Conservation (phyloP, 352 stramenopile genomes). For the Pythium monospermum region DNA sequence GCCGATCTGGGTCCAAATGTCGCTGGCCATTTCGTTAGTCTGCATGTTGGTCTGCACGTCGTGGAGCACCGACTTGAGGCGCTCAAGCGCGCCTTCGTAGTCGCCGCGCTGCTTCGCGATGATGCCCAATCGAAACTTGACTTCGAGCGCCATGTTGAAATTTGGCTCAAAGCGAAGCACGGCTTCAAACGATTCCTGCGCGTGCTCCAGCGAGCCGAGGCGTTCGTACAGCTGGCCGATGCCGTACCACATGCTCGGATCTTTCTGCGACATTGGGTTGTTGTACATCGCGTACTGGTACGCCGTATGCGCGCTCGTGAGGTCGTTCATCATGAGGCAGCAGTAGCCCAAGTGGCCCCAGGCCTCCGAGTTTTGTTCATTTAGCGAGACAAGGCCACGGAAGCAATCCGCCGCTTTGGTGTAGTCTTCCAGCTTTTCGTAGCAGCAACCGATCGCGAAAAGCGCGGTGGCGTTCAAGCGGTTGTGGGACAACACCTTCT, state of each 20-base stretch:
- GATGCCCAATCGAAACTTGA: constrained; percentile 83
- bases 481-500: constrained; percentile 87
- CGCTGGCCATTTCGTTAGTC: constrained; percentile 79
- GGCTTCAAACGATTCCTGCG: constrained; percentile 81
- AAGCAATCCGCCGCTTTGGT: constrained; percentile 86
- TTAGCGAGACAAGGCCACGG: constrained; percentile 74
- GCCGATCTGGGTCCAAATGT: constrained; percentile 86
- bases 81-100: constrained; percentile 75
- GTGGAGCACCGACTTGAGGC: constrained; percentile 77
- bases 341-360: constrained; percentile 85
- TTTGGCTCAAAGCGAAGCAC: constrained; percentile 81
- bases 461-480: constrained; percentile 76
- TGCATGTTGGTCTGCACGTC: constrained; percentile 78
- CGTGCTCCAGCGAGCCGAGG: constrained; percentile 76
- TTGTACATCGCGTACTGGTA: constrained; percentile 90
- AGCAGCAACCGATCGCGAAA: constrained; percentile 81
- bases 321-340: constrained; percentile 88
- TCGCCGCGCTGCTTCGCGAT: constrained; percentile 82
- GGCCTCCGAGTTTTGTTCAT: constrained; percentile 81
- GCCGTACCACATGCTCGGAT: constrained; percentile 86
- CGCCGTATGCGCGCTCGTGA: constrained; percentile 79
- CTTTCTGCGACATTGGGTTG: constrained; percentile 84
- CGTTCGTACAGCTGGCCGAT: constrained; percentile 85
- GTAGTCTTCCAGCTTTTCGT: constrained; percentile 86
- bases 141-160: constrained; percentile 85